phyloP scores from a whole-genome alignment of 768 basidiomycete genomes.

The Pleurotus salmoneostramineus region DNA sequence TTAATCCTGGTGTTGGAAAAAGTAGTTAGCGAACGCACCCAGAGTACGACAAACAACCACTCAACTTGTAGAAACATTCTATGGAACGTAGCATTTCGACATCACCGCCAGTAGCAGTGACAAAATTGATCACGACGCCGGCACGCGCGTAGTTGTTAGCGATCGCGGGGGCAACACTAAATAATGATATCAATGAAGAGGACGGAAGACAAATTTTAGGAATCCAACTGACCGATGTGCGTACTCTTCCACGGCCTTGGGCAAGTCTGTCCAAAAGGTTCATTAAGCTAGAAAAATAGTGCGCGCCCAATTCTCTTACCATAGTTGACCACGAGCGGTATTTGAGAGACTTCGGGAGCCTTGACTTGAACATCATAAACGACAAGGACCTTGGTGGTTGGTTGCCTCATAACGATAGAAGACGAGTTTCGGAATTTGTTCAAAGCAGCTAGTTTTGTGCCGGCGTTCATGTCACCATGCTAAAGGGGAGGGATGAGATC shows the following conservation, averaged over 20 bases:
- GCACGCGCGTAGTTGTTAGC: conserved; percentile 83
- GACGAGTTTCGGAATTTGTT: conserved; percentile 74
- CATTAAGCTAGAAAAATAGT: too few relatives aligned
- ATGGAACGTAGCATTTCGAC: conserved; percentile 98
- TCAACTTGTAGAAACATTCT: conserved; percentile 96
- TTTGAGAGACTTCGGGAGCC: conserved; percentile 81
- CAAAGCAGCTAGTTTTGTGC: conserved; percentile 75
- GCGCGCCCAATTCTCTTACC: conserved; percentile 50
- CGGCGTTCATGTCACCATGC: conserved; percentile 93
- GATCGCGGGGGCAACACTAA: conserved; percentile 81
- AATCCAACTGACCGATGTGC: conserved; percentile 69
- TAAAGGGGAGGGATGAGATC: conserved; percentile 26
- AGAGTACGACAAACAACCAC: conserved; percentile 9
- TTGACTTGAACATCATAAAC: conserved; percentile 95
- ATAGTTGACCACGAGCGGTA: conserved; percentile 94
- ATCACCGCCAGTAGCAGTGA: conserved; percentile 95
- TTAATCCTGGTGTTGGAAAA: conserved; percentile 54
- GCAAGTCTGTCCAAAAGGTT: conserved; percentile 57
- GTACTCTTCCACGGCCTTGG: conserved; percentile 96
- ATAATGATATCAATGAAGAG: conserved; percentile 2
- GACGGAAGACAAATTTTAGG: conserved; percentile 2
- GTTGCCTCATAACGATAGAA: conserved; percentile 59
- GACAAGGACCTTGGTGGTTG: conserved; percentile 74
- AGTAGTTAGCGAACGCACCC: conserved; percentile 4
- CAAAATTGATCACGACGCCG: conserved; percentile 93